phyloP scores from a whole-genome alignment of 768 basidiomycete species.

The Termitomyces bulborhizus region DNA sequence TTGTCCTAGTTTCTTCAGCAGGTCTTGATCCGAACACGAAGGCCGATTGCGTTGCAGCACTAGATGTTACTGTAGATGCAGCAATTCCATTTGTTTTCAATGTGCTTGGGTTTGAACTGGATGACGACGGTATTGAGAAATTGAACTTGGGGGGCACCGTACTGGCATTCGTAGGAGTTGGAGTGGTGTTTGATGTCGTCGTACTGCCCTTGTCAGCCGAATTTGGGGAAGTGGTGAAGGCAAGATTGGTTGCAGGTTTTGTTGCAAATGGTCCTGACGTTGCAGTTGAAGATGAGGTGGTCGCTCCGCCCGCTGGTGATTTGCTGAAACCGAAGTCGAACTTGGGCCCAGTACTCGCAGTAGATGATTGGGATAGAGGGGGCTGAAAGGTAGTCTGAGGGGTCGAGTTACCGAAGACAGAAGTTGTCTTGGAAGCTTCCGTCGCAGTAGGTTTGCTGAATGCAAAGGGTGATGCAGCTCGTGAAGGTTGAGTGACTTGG shows the following conservation, averaged over 20 bases:
- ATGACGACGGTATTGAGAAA: slow-evolving; percentile 9
- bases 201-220: slow-evolving; percentile 8
- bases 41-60: not conserved
- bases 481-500: slow-evolving; percentile 1
- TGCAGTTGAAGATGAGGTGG: slow-evolving; percentile 15
- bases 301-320: slow-evolving; percentile 7
- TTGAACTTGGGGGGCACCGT: slow-evolving; percentile 12
- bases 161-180: not conserved
- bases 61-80: not conserved
- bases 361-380: slow-evolving; percentile 11
- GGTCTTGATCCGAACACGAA: slow-evolving; percentile 2
- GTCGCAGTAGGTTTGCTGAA: slow-evolving; percentile 10
- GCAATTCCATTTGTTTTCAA: slow-evolving; percentile 2
- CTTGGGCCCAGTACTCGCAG: slow-evolving; percentile 24
- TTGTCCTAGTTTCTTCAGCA: not conserved
- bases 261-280: slow-evolving; percentile 15
- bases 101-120: not conserved
- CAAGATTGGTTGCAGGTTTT: slow-evolving; percentile 19
- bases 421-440: slow-evolving; percentile 16
- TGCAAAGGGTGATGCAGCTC: slow-evolving; percentile 13
- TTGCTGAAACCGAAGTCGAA: slow-evolving; percentile 31
- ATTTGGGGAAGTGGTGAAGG: slow-evolving; percentile 14
- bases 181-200: not conserved
- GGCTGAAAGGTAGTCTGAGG: slow-evolving; percentile 16
- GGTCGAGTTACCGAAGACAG: slow-evolving; percentile 17